phyloP scores from a whole-genome alignment of 306 rosid species.

The Fragaria nilgerrensis region DNA sequence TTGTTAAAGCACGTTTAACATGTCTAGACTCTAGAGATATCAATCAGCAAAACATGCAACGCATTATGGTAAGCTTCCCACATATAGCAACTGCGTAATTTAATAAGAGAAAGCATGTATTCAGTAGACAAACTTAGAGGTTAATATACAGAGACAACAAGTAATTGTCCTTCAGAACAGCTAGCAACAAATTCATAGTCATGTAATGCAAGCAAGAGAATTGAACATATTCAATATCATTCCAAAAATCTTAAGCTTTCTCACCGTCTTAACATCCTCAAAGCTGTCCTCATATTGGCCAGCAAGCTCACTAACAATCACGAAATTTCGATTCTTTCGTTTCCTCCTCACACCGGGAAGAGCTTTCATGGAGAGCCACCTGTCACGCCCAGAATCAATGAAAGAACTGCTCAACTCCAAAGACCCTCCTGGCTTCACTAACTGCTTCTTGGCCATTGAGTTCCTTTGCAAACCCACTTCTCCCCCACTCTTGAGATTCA shows the following conservation, averaged over 20 bases:
- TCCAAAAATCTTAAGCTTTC: slow-evolving; percentile 1
- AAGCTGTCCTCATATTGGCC: slow-evolving; percentile 89
- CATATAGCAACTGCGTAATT: background rate
- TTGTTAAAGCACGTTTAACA: background rate
- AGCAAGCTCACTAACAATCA: slow-evolving; percentile 64
- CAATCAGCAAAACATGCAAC: background rate
- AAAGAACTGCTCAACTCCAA: slow-evolving; percentile 65
- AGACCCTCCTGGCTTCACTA: slow-evolving; percentile 33
- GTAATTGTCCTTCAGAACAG: background rate
- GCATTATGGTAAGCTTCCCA: background rate
- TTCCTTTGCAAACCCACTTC: slow-evolving; percentile 50
- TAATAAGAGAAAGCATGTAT: too few species aligned
- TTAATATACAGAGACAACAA: background rate
- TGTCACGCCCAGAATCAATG: slow-evolving; percentile 50
- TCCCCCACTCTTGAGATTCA: slow-evolving; percentile 63
- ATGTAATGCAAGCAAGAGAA: background rate
- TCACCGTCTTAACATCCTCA: slow-evolving; percentile 84
- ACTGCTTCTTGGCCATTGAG: slow-evolving; percentile 43
- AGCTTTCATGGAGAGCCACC: slow-evolving; percentile 49
- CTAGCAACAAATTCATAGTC: slow-evolving; percentile 1
- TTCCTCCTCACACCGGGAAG: slow-evolving; percentile 45
- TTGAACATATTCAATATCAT: background rate
- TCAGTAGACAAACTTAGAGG: background rate
- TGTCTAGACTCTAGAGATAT: background rate
- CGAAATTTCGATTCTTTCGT: slow-evolving; percentile 49